Base-by-base conservation (phyloP, 805 yeast species). In the Lachancea fermentati region DNA sequence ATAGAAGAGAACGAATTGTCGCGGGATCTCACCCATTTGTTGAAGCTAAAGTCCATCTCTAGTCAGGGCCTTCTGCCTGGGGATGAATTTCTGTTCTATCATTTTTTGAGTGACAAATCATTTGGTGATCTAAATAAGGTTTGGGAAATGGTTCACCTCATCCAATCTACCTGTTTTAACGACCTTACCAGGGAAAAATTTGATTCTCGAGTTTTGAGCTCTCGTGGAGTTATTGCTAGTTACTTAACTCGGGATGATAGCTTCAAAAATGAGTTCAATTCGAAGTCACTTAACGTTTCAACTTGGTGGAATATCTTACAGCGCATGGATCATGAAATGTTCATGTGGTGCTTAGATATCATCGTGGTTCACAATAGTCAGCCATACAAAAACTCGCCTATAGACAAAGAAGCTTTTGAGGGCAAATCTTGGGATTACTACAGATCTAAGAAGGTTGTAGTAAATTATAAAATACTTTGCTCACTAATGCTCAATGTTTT, bases 401-500 rank as follows among this genome's bases (percentile, higher is more conserved):
- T 62, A 1, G 45, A 50, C 4, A 57, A 60, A 19, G 49, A 50
- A 4, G 38, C 39, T 11, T 48, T 50, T 33, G 32, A 36, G 5
- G 46, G 43, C 19, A 53, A 47, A 25, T 47, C 52, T 16, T 58
- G 69, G 48, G 52, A 68, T 53, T 43, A 42, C 46, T 48, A 57
- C 54, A 35, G 69, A 52, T 48, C 58, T 46, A 45, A 64, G 52
- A 46, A 66, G 49, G 58, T 59, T 46, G 45, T 54, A 43, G 39
- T 61, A 54, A 66, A 68, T 42, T 69, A 72, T 51, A 72, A 68
- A 47, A 50, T 68, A 2, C 46, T 69, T 15, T 56, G 65, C 19
- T 60, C 77, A 0, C 52, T 72, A 14, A 47, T 67, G 4, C 39
- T 71, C 26, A 67, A 69, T 17, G 57, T 75, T 3, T 49, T 74